Base-by-base conservation (phyloP, 345 rosid species). In the Brassica napus region DNA sequence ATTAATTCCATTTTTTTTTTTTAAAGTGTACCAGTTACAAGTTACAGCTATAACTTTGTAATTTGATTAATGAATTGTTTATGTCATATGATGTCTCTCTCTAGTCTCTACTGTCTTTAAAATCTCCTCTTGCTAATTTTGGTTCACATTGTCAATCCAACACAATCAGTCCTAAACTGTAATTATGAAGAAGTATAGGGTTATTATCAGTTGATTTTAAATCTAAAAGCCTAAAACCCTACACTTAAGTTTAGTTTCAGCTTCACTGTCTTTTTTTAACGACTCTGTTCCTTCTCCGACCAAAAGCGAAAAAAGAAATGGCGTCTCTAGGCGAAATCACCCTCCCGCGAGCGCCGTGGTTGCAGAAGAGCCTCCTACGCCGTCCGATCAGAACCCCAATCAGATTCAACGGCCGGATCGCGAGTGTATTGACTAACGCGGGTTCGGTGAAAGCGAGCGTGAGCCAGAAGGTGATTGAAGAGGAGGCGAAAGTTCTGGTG, bases 391-490 rank as follows among this genome's bases (percentile, higher is more conserved):
- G 34, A 57, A 70, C 57, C 44, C 72, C 16, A 14, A 23, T 70
- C 68, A 42, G 79, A 39, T 75, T 75, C 68, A 80, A 58, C 31
- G 24, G 58, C 8, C 68, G 72, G 67, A 57, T 80, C 14, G 61
- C 15, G 63, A 70, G 71, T n/a, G 35, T 28, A 28, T 28, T 28
- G 30, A n/a, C 66, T 74, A 69, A 16, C 72, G 4, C 5, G n/a
- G 42, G 69, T 0, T 35, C 65, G 61, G 62, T 37, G 0, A 81
- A 81, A 61, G 11, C 49, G 23, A 82, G 52, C 28, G 72, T 74
- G 72, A 88, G 87, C 82, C 70, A 84, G 75, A 87, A 81, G 80
- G 84, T 92, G 76, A 90, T 92, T 57, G 97, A 88, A 78, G 83
- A 81, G 65, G 98, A 86, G 70, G 79, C 76, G 65, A 86, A 73